Evolutionary conservation across 305 asterid species (phyloP), one percentile per base, ranked within the genome.

Genomic region (Fraxinus nigra): DNA sequence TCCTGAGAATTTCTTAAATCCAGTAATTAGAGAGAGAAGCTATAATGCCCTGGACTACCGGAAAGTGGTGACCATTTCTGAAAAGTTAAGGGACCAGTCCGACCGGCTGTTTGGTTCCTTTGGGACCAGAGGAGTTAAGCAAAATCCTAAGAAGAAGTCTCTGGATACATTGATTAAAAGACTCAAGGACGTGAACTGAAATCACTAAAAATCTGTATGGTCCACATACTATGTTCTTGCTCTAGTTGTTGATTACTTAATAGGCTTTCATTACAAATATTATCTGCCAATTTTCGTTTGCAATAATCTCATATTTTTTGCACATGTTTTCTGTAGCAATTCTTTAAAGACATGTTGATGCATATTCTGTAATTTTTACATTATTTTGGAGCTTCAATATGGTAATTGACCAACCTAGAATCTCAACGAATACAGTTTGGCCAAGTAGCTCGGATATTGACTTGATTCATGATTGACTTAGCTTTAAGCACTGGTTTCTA

Each of bases 21-120:
- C 98, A 8, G 97, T 96, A 20, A 94, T 96, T 43, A 86, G 99
- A 87, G 98, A 94, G 87, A 93, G 95, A 81, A 96, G 97, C 86
- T 96, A 93, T 85, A 89, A 89, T 76, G 91, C 92, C 3, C 82
- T 96, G 87, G 98, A 96, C 81, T 86, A 93, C 84, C 85, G 95
- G 85, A 96, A 91, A 85, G 98, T 96, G 82, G 95, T 88, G 56
- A 43, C 90, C 40, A 91, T 96, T 69, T 96, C 98, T 1, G 99
- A 96, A 91, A 96, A 96, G 87, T 87, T 96, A 32, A 94, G 72
- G 93, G 99, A 96, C 86, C 98, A 90, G 79, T 87, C 98, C 0
- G 99, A 96, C 79, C 87, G 99, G 63, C 85, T 92, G 8, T 96
- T 96, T 75, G 90, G 95, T 26, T 91, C 98, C 2, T 94, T 96